Percentiles rank a stretch among this genome's conserved stretches.
These are phyloP conservation scores for Phytophthora sp. DNA, from an alignment of 352 stramenopile species.

Conservation along the genomic window DNA sequence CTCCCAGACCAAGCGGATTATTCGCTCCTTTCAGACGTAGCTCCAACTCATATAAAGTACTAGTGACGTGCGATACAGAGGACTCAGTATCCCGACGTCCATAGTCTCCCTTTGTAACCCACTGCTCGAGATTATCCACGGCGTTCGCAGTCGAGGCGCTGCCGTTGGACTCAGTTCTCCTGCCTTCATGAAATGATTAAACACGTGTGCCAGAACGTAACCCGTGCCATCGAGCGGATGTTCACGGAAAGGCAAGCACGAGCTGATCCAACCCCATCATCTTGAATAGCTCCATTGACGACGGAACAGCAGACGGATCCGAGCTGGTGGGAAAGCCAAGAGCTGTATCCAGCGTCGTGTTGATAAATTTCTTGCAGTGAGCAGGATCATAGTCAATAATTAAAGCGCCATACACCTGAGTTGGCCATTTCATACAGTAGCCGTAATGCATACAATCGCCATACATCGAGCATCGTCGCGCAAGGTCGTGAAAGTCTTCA, in stretches of 20 bases:
- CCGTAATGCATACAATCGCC: slow-evolving; percentile 34
- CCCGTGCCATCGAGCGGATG: slow-evolving; percentile 22
- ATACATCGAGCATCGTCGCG: slow-evolving; percentile 34
- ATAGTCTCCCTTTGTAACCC: slow-evolving; percentile 27
- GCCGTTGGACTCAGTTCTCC: background rate
- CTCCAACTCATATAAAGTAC: slow-evolving; percentile 34
- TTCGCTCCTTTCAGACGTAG: slow-evolving; percentile 18
- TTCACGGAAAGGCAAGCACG: slow-evolving; percentile 25
- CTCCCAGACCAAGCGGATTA: slow-evolving; percentile 22
- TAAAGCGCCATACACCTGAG: slow-evolving; percentile 30
- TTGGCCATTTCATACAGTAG: slow-evolving; percentile 39
- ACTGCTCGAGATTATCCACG: slow-evolving; percentile 13
- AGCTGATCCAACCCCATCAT: slow-evolving; percentile 24
- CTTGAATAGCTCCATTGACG: slow-evolving; percentile 8
- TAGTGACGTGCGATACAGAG: slow-evolving; percentile 20
- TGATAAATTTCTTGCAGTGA: background rate
- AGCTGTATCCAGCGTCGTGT: slow-evolving; percentile 10
- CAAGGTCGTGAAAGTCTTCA: slow-evolving; percentile 38
- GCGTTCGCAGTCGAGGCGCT: slow-evolving; percentile 1
- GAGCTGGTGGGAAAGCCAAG: slow-evolving; percentile 16
- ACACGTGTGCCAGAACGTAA: slow-evolving; percentile 15
- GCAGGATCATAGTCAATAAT: slow-evolving; percentile 26
- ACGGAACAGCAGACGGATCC: background rate
- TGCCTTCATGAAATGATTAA: slow-evolving; percentile 31
- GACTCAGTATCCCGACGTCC: slow-evolving; percentile 13